A percentile compares a stretch with the other conserved stretches of the same genome.
Evolutionary conservation across 2,329 filamentous ascomycete species (phyloP).

Genomic region (Dothiorella sarmentorum): DNA sequence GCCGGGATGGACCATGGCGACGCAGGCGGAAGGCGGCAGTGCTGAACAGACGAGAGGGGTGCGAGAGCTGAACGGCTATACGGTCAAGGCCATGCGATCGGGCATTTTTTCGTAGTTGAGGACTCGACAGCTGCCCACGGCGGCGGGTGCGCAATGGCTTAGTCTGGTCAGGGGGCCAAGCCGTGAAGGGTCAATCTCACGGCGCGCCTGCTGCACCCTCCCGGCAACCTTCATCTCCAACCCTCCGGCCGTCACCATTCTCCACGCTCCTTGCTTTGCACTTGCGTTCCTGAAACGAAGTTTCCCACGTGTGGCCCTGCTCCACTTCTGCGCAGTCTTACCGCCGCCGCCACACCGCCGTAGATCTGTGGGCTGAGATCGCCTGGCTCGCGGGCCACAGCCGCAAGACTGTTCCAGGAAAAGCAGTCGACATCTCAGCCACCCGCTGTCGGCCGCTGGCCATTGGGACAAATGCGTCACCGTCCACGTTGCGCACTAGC

Average conservation of each 20-base stretch:
- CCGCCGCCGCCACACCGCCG: constrained; percentile 5
- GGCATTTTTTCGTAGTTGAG: constrained; percentile 16
- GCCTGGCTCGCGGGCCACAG: neutral
- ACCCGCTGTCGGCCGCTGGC: neutral
- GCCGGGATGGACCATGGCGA: constrained; percentile 13
- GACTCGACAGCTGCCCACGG: constrained; percentile 8
- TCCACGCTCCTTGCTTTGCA: neutral
- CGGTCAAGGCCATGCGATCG: neutral
- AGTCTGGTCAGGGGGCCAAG: constrained; percentile 10
- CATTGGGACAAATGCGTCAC: neutral
- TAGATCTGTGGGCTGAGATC: constrained; percentile 5
- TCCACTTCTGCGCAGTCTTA: constrained; percentile 1
- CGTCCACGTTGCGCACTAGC: neutral
- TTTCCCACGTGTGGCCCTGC: neutral
- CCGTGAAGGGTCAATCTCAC: neutral
- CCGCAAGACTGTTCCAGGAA: no score
- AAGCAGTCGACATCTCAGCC: neutral
- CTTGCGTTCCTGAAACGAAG: neutral
- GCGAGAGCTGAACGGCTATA: neutral
- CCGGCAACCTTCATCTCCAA: constrained; percentile 7
- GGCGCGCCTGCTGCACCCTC: neutral
- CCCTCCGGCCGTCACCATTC: constrained; percentile 1
- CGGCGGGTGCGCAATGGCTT: neutral
- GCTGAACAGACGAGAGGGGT: neutral
- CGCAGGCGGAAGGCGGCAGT: neutral